Base-by-base conservation (phyloP, 768 basidiomycete genomes). In the Tricholoma bakamatsutake region DNA sequence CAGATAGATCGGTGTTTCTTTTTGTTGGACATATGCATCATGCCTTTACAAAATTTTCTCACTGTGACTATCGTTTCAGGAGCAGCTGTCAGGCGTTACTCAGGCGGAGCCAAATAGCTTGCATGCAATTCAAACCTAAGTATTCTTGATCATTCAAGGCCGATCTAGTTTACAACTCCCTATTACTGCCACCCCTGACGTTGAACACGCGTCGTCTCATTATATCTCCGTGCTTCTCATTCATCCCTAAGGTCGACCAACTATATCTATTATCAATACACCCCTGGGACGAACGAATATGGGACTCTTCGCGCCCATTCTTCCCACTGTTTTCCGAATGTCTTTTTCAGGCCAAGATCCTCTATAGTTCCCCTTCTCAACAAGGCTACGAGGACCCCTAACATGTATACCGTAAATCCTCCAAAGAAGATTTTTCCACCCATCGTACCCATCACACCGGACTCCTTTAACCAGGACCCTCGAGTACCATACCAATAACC, bases 321-420 rank as follows among this genome's bases (percentile, higher is more conserved):
- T 4, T 64, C 61, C 70, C 72, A 73, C 39, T 68, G 61, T 21
- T 64, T 50, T n/a, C 70, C 72, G 46, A 72, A 73, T 21, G 61
- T 48, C 34, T 60, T 53, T 17, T 56, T 59, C 53, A 74, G 40
- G 18, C 59, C 61, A 8, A 53, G 13, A 12, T 45, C 43, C 43
- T 45, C 24, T 6, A 24, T 7, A 2, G 7, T 8, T 12, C 9
- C 24, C 12, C 43, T 45, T 27, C 2, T 45, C 12, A 45, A 24
- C 4, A 27, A 4, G 5, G 21, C 12, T 15, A 13, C 7, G 10
- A 45, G 40, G 9, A 10, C 4, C 18, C 5, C 40, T 8, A 42
- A 21, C 17, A 18, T 11, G 18, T 8, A 18, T 8, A 11, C 17
- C 5, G 37, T 13, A 37, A 13, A 18, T 8, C 17, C 18, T 3